Base-by-base conservation (phyloP, 1,139 yeast genomes). In the Yamadazyma songkhlaensis region DNA sequence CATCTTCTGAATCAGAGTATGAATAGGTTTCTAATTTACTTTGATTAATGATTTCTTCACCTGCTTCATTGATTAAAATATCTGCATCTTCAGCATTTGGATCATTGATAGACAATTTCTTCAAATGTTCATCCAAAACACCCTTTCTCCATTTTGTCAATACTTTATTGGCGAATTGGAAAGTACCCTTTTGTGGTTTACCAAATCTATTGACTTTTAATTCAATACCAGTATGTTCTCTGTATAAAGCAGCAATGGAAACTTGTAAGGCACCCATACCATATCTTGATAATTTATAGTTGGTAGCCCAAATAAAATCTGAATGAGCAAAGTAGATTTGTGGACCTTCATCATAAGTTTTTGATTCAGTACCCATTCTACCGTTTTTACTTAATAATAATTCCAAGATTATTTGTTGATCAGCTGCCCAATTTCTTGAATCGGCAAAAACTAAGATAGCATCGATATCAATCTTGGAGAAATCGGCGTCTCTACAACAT, bases 251-350 rank as follows among this genome's bases (percentile, higher is more conserved):
- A 38, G 90, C 89, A 55, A 84, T 81, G 11, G 92, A 82, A 34
- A 85, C 90, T 59, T 84, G 94, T 49, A 85, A 69, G 2, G 95
- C 95, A 46, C 95, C 95, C 94, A 85, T 85, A 46, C 95, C 95
- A 57, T 85, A 84, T 59, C 95, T 72, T 20, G 86, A 79, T 44
- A 84, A 71, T 49, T 78, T 81, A 56, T 85, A 85, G 58, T 85
- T 84, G 12, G 95, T 86, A 10, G 95, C 88, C 95, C 95, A 85
- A 41, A 85, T 85, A 53, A 85, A 84, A 60, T 85, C 95, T 21
- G 90, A 83, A 59, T 86, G 95, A 24, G 95, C 94, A 68, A 85
- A 86, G 62, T 82, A 86, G 44, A 86, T 79, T 40, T 79, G 77
- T 15, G 94, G 94, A 34, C 94, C 94, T 51, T 85, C 88, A 42